These are phyloP conservation scores for Delphinella strobiligena DNA, from an alignment of 2,329 filamentous ascomycete genomes.

Conservation along the genomic window DNA sequence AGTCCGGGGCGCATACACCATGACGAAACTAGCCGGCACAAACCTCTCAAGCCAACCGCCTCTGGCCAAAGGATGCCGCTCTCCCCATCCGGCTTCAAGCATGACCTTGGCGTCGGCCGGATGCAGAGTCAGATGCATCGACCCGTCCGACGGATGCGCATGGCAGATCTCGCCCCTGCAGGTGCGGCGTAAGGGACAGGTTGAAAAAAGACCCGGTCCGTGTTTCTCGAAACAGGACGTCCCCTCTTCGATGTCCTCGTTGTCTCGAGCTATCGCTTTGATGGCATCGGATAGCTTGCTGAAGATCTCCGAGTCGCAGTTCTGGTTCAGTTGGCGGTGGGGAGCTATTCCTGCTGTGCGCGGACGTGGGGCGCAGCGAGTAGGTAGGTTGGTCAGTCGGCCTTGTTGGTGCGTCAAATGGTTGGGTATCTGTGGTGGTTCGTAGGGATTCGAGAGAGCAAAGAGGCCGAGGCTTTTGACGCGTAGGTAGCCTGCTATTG, in stretches of 20 bases:
- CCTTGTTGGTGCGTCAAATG: conserved; percentile 43
- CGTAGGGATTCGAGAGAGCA: conserved; percentile 58
- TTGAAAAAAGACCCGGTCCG: conserved; percentile 62
- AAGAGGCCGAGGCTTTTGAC: conserved; percentile 63
- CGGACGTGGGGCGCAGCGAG: conserved; percentile 52
- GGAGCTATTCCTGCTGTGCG: conserved; percentile 64
- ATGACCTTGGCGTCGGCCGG: conserved; percentile 63
- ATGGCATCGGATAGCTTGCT: conserved; percentile 43
- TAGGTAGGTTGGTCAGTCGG: conserved; percentile 49
- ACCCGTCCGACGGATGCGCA: conserved; percentile 63
- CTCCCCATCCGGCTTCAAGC: conserved; percentile 66
- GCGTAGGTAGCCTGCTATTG: conserved; percentile 57
- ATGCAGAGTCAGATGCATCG: conserved; percentile 69
- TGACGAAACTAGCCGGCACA: conserved; percentile 62
- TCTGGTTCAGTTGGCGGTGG: conserved; percentile 65
- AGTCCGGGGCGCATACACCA: conserved; percentile 70
- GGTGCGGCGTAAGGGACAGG: conserved; percentile 52
- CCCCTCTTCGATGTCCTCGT: conserved; percentile 35
- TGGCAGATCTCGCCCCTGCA: conserved; percentile 76
- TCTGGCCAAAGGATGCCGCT: conserved; percentile 54
- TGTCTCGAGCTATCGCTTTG: conserved; percentile 35
- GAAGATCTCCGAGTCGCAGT: conserved; percentile 43
- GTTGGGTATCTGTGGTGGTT: conserved; percentile 41
- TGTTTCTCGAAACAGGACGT: conserved; percentile 75
- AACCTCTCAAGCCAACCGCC: conserved; percentile 55